Conservation (phyloP, 2,329 filamentous ascomycete genomes). For the Tothia fuscella region DNA sequence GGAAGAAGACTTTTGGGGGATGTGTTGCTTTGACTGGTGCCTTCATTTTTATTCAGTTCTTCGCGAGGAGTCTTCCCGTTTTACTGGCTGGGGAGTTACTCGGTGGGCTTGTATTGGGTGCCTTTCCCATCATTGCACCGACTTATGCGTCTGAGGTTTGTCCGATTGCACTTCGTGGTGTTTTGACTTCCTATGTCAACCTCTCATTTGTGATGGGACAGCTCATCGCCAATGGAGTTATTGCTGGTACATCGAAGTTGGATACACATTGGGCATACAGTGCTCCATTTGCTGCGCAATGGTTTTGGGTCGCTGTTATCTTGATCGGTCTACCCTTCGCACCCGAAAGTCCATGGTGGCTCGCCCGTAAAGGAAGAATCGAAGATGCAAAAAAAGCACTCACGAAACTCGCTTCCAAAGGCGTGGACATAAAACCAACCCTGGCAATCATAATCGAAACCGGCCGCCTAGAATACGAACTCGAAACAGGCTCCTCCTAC, state of each 20-base stretch:
- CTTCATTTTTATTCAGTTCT: slow-evolving; percentile 39
- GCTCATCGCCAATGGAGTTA: slow-evolving; percentile 59
- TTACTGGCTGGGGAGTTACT: slow-evolving; percentile 36
- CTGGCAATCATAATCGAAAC: slow-evolving; percentile 90
- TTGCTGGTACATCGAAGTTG: slow-evolving; percentile 53
- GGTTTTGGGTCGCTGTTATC: slow-evolving; percentile 64
- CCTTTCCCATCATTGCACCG: slow-evolving; percentile 37
- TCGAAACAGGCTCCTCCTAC: slow-evolving; percentile 63
- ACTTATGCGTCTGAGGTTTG: slow-evolving; percentile 50
- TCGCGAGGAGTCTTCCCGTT: slow-evolving; percentile 31
- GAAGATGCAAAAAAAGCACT: slow-evolving; percentile 56
- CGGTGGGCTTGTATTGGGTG: slow-evolving; percentile 35
- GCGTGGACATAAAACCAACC: slow-evolving; percentile 58
- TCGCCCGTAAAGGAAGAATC: slow-evolving; percentile 53
- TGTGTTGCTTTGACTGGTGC: slow-evolving; percentile 31
- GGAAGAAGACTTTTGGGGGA: slow-evolving; percentile 34
- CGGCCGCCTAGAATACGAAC: slow-evolving; percentile 64
- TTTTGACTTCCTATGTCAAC: slow-evolving; percentile 53
- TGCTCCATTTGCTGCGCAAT: slow-evolving; percentile 34
- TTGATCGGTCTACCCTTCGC: slow-evolving; percentile 55
- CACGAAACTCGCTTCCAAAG: slow-evolving; percentile 52
- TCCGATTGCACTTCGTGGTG: slow-evolving; percentile 54
- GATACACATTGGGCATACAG: slow-evolving; percentile 57
- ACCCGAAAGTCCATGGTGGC: slow-evolving; percentile 63
- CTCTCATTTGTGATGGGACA: slow-evolving; percentile 68